Conservation (phyloP, 2,329 filamentous ascomycete species). For the Xylariaceae sp. region DNA sequence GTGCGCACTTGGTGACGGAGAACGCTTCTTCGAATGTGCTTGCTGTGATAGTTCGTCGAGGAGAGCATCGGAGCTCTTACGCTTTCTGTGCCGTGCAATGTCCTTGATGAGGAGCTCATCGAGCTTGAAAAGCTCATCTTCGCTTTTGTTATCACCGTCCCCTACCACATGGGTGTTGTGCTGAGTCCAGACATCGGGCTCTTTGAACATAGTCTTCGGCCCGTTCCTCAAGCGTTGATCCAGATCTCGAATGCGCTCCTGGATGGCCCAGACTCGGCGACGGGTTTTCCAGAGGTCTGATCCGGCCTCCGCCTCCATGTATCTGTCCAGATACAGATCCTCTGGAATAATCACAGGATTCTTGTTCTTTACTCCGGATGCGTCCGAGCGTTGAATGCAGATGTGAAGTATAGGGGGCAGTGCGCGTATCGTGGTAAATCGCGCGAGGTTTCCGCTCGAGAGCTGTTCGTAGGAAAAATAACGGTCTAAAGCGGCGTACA, state of each 20-base stretch:
- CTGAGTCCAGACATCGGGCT: constrained; percentile 1
- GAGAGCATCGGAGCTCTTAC: constrained; percentile 2
- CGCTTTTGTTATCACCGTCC: background rate
- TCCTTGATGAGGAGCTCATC: constrained; percentile 8
- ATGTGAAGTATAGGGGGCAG: constrained; percentile 85
- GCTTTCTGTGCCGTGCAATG: constrained; percentile 10
- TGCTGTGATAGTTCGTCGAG: too few species aligned
- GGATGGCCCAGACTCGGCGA: constrained; percentile 70
- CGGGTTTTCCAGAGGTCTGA: constrained; percentile 61
- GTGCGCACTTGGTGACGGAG: background rate
- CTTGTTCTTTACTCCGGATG: constrained; percentile 69
- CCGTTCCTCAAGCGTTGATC: constrained; percentile 4
- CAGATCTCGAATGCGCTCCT: constrained; percentile 52
- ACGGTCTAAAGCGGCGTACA: constrained; percentile 81
- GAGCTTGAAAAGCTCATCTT: background rate
- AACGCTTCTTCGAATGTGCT: constrained; percentile 10
- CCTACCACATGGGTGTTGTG: background rate
- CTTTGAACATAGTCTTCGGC: constrained; percentile 2
- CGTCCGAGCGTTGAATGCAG: constrained; percentile 79
- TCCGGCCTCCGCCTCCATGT: constrained; percentile 64
- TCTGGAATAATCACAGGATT: constrained; percentile 77
- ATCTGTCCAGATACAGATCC: constrained; percentile 81
- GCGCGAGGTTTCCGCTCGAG: constrained; percentile 57
- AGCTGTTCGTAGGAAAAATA: constrained; percentile 79
- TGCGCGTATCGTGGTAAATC: constrained; percentile 67